Percentiles rank a stretch among this genome's conserved stretches.
Conservation (phyloP, 179 eudicot species). For the Corrigiola litoralis region DNA sequence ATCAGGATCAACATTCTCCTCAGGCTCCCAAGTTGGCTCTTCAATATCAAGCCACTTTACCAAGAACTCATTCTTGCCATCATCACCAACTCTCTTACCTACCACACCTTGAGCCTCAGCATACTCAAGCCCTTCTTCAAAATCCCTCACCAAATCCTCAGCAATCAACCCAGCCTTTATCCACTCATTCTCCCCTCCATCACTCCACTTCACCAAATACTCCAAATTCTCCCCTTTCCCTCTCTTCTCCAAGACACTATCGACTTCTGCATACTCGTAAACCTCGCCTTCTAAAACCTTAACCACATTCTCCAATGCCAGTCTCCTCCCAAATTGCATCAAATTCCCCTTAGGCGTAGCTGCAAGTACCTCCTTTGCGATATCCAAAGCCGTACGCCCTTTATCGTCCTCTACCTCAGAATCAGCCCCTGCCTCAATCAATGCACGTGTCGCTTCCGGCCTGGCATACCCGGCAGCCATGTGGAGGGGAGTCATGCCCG, state of each 20-base stretch:
- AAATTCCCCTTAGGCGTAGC: constrained; percentile 62
- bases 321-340: constrained; percentile 62
- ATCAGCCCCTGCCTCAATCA: constrained; percentile 62
- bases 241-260: constrained; percentile 73
- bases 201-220: constrained; percentile 80
- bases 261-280: constrained; percentile 78
- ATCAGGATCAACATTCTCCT: constrained; percentile 76
- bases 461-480: constrained; percentile 88
- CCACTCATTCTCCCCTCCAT: constrained; percentile 91
- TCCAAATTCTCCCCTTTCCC: constrained; percentile 70
- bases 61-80: constrained; percentile 53
- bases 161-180: constrained; percentile 43
- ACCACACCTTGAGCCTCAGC: constrained; percentile 64
- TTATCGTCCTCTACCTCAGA: constrained; percentile 45
- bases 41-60: constrained; percentile 85
- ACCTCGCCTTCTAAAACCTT: constrained; percentile 49
- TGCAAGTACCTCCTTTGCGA: constrained; percentile 55
- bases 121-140: constrained; percentile 82
- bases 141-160: constrained; percentile 76
- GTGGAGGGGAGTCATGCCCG: constrained; percentile 78
- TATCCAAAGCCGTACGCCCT: constrained; percentile 63
- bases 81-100: constrained; percentile 46
- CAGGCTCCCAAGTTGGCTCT: constrained; percentile 94
- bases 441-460: constrained; percentile 39
- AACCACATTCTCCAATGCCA: constrained; percentile 65